phyloP scores from a whole-genome alignment of 2,329 filamentous ascomycete species.

The Cladosporium cucumerinum region DNA sequence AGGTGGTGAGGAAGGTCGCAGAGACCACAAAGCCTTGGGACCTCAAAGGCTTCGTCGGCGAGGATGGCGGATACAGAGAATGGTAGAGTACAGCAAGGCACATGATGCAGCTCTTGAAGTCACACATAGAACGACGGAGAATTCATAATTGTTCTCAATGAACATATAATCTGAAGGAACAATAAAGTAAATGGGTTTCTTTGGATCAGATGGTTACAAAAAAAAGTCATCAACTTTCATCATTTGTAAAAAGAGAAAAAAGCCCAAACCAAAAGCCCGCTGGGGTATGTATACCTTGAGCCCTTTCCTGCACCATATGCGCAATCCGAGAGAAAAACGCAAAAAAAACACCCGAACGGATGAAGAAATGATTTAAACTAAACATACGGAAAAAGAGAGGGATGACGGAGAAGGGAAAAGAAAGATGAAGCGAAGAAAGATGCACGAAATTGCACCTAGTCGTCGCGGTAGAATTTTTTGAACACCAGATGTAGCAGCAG shows the following conservation, averaged over 20 bases:
- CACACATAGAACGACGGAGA: no score
- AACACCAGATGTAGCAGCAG: constrained; percentile 93
- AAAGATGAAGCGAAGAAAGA: not conserved
- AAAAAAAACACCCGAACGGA: not conserved
- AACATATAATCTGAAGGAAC: not conserved
- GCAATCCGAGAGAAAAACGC: not conserved
- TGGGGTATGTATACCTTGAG: constrained; percentile 14
- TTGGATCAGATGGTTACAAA: constrained; percentile 3
- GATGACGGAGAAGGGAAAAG: not conserved
- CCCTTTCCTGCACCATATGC: not conserved
- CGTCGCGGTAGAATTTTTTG: constrained; percentile 85
- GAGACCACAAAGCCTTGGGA: constrained; percentile 61
- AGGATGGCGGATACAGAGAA: constrained; percentile 63
- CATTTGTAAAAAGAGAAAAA: constrained; percentile 4
- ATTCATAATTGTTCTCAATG: no score
- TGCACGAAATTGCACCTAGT: constrained; percentile 6
- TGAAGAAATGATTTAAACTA: not conserved
- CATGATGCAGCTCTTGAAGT: not conserved
- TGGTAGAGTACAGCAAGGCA: constrained; percentile 49
- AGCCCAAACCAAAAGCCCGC: not conserved
- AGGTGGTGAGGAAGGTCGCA: constrained; percentile 57
- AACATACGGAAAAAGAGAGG: constrained; percentile 1
- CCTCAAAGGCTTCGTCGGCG: constrained; percentile 62
- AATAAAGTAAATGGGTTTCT: not conserved
- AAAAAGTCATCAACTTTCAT: constrained; percentile 16